Evolutionary conservation across 257 asterid genomes (phyloP).

Genomic region (Petunia axillaris): DNA sequence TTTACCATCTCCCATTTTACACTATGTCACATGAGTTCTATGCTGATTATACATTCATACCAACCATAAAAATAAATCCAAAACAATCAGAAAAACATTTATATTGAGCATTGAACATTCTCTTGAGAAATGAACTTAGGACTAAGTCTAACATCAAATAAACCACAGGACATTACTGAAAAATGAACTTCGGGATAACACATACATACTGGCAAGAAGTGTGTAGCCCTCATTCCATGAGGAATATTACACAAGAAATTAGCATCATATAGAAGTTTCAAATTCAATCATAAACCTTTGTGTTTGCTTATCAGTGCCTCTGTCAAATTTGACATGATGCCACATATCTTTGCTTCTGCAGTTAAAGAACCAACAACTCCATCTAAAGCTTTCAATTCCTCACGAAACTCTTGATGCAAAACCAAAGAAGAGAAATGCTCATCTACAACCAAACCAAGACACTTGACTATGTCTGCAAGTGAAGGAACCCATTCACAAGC

Average conservation of each 20-base stretch:
- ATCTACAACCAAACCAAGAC: slow-evolving; percentile 74
- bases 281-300: slow-evolving; percentile 44
- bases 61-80: neutral
- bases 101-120: neutral
- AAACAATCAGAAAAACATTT: neutral
- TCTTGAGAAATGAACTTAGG: neutral
- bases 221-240: neutral
- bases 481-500: slow-evolving; percentile 87
- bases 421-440: slow-evolving; percentile 86
- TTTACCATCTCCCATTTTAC: neutral
- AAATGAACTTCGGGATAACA: neutral
- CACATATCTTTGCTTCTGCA: slow-evolving; percentile 72
- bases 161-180: neutral
- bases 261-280: neutral
- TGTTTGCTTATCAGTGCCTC: slow-evolving; percentile 47
- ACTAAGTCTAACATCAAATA: neutral
- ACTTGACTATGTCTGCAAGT: slow-evolving; percentile 58
- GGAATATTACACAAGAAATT: neutral
- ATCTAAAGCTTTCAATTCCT: slow-evolving; percentile 62
- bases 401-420: slow-evolving; percentile 64
- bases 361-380: slow-evolving; percentile 64
- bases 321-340: slow-evolving; percentile 55
- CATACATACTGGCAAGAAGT: neutral
- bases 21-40: neutral
- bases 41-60: neutral